phyloP scores from a whole-genome alignment of 2,329 filamentous ascomycete genomes.

The Aspergillus tamarii region DNA sequence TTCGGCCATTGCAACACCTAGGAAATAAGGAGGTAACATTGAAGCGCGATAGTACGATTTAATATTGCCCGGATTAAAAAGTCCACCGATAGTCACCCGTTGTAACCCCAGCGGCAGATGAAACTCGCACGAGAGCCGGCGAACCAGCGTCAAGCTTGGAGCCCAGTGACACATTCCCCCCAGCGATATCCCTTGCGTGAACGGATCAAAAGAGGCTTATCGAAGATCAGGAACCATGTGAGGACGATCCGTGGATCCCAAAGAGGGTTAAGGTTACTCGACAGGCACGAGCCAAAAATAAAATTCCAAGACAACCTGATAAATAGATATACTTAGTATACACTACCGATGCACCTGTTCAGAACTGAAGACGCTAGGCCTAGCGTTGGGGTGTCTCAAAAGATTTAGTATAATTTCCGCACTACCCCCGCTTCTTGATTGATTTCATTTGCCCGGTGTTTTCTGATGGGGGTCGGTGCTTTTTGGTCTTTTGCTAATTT shows the following conservation, averaged over 20 bases:
- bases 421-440: not conserved
- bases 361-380: not conserved
- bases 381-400: not conserved
- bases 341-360: not conserved
- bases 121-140: not conserved
- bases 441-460: not conserved
- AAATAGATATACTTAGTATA: no score
- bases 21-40: not conserved
- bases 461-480: not conserved
- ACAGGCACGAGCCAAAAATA: slow-evolving; percentile 14
- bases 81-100: not conserved
- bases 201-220: slow-evolving; percentile 9
- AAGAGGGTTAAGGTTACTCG: slow-evolving; percentile 7
- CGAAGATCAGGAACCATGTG: slow-evolving; percentile 11
- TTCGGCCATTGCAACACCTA: not conserved
- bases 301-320: not conserved
- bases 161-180: not conserved
- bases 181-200: slow-evolving; percentile 6
- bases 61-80: not conserved
- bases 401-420: not conserved
- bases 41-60: not conserved
- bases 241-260: slow-evolving; percentile 22
- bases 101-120: not conserved
- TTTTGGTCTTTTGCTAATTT: not conserved
- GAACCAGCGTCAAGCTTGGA: not conserved